Base-by-base conservation (phyloP, 768 basidiomycete genomes). In the Tylopilus cervinicoccineus region DNA sequence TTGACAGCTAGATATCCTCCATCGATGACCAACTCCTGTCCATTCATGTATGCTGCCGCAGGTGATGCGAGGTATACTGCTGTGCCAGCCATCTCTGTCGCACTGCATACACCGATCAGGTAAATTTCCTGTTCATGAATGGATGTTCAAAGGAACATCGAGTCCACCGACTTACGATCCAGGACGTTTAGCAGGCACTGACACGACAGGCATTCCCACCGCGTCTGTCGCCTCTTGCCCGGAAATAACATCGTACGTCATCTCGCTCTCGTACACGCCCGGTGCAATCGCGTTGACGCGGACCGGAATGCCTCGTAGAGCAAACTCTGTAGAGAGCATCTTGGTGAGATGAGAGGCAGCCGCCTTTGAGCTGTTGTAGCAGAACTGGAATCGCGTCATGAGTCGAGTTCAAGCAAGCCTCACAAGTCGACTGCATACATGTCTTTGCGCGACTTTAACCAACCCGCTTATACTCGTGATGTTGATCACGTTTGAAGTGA, bases 341-440 rank as follows among this genome's bases (percentile, higher is more conserved):
- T 74, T 83, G 10, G 86, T 86, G n/a, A 91, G 69, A 54, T 89
- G 87, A 12, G 83, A 76, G 6, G 80, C 81, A 3, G 86, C 89
- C 0, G 85, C 86, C 63, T 91, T 91, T 7, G 84, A 72, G 56
- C 84, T 86, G 64, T 91, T 91, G 65, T 91, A 91, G 24, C 77
- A 79, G 61, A 90, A 90, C 88, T 91, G 57, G 20, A 43, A 20
- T 29, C 17, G 19, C 32, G 33, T 37, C 24, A n/a, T 11, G 24
- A 24, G n/a, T 27, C 24, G 33, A 39, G 33, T n/a, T n/a, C n/a
- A n/a, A 20, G 24, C 20, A 24, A 29, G 6, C 17, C 16, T 3
- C n/a, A 2, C 3, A 27, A 38, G 22, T 1, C 17, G 13, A 29
- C n/a, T 38, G 66, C 84, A n/a, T 65, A 89, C 88, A 58, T 91